Evolutionary conservation across 1,139 yeast species (phyloP).

Genomic region (Blastobotrys serpentis): DNA sequence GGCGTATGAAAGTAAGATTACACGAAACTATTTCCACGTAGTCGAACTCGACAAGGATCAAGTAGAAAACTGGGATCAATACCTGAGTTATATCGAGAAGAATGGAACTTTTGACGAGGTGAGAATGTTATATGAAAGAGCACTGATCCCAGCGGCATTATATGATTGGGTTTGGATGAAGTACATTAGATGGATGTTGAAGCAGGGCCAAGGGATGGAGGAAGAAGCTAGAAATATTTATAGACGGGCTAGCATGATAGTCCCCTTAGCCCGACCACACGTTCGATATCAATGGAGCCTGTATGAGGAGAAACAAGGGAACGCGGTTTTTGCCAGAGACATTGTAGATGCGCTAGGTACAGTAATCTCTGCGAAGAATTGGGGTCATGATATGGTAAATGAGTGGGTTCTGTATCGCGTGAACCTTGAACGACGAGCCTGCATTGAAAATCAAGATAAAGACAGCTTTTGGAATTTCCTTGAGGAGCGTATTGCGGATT

Average conservation of each 20-base stretch:
- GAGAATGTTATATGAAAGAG: slow-evolving; percentile 50
- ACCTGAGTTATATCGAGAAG: slow-evolving; percentile 57
- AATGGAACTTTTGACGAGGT: slow-evolving; percentile 33
- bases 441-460: not conserved
- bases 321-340: slow-evolving; percentile 34
- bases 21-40: slow-evolving; percentile 52
- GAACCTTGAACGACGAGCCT: slow-evolving; percentile 1
- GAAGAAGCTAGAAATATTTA: slow-evolving; percentile 35
- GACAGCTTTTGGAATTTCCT: not conserved
- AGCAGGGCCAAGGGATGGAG: slow-evolving; percentile 23
- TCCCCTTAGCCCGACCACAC: slow-evolving; percentile 36
- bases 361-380: not conserved
- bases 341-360: slow-evolving; percentile 24
- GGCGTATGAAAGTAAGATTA: slow-evolving; percentile 58
- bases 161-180: slow-evolving; percentile 64
- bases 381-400: not conserved
- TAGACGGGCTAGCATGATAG: slow-evolving; percentile 37
- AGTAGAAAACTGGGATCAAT: slow-evolving; percentile 58
- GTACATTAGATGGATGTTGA: slow-evolving; percentile 48
- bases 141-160: slow-evolving; percentile 50
- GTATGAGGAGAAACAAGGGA: slow-evolving; percentile 37
- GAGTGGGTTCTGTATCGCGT: slow-evolving; percentile 9
- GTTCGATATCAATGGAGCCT: slow-evolving; percentile 39
- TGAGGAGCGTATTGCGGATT: not conserved
- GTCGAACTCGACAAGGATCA: slow-evolving; percentile 49